Evolutionary conservation across 2,329 filamentous ascomycete genomes (phyloP).

Genomic region (Penicillium sp.): DNA sequence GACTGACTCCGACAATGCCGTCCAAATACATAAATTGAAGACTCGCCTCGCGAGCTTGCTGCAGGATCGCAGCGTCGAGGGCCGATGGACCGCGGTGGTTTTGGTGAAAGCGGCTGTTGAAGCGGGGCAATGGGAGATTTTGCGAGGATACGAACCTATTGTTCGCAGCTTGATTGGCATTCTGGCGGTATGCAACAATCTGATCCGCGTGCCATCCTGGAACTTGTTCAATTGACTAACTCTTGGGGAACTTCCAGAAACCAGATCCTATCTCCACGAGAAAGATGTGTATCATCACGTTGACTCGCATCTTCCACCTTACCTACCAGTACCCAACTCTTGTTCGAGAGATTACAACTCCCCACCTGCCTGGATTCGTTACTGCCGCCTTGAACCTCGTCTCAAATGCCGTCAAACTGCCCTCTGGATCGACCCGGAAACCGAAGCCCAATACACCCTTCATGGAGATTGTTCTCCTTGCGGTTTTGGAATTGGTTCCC

Average conservation of each 20-base stretch:
- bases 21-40: conserved; percentile 81
- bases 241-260: conserved; percentile 59
- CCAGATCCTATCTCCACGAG: conserved; percentile 76
- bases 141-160: conserved; percentile 76
- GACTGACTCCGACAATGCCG: conserved; percentile 66
- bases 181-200: conserved; percentile 62
- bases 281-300: conserved; percentile 73
- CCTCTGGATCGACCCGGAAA: conserved; percentile 39
- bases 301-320: conserved; percentile 82
- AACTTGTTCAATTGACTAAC: conserved; percentile 17
- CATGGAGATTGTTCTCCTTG: conserved; percentile 70
- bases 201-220: background rate
- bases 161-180: conserved; percentile 75
- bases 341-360: conserved; percentile 84
- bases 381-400: conserved; percentile 71
- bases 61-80: conserved; percentile 74
- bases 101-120: conserved; percentile 82
- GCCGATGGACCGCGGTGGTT: conserved; percentile 76
- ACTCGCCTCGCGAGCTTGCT: conserved; percentile 77
- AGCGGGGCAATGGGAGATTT: conserved; percentile 79
- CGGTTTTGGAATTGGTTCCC: conserved; percentile 74
- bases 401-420: conserved; percentile 47
- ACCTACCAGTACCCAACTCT: conserved; percentile 83
- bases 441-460: conserved; percentile 53
- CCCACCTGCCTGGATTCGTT: conserved; percentile 75